Conservation (phyloP, 2,329 filamentous ascomycete species). For the Cercospora canescens region DNA sequence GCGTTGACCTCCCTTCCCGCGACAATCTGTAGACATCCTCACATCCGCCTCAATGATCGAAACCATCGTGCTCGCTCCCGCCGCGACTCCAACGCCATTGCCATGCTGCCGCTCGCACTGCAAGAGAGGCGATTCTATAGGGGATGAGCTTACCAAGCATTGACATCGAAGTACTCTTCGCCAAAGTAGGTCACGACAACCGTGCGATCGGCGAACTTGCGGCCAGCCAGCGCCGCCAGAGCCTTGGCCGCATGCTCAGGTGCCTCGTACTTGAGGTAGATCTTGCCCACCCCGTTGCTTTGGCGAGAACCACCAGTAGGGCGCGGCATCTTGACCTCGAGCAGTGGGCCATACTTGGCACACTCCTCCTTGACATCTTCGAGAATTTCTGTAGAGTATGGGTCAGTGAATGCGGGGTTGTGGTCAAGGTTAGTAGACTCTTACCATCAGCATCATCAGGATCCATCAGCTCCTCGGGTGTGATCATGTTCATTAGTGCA, state of each 20-base stretch:
- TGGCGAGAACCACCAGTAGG: conserved; percentile 80
- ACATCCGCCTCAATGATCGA: neutral
- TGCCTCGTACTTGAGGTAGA: conserved; percentile 90
- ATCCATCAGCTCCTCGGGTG: conserved; percentile 89
- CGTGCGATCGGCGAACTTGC: conserved; percentile 94
- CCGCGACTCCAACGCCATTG: neutral
- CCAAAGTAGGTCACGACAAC: conserved; percentile 97
- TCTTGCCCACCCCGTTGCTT: conserved; percentile 91
- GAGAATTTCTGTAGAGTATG: conserved; percentile 71
- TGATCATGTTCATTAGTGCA: conserved; percentile 98
- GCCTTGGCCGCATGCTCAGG: conserved; percentile 79
- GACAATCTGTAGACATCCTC: neutral
- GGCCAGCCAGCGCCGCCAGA: conserved; percentile 82
- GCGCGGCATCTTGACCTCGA: conserved; percentile 90
- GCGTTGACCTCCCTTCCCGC: neutral
- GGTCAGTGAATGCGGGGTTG: neutral
- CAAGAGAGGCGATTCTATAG: neutral
- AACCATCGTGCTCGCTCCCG: neutral
- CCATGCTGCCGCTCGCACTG: neutral
- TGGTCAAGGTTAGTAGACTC: conserved; percentile 23
- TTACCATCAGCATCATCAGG: conserved; percentile 92
- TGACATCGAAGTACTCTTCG: conserved; percentile 95
- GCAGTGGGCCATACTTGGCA: conserved; percentile 79
- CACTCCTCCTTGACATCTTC: conserved; percentile 95
- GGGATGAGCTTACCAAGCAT: conserved; percentile 67